Base-by-base conservation (phyloP, 768 basidiomycete genomes). In the Xerocomellus amylosporus region DNA sequence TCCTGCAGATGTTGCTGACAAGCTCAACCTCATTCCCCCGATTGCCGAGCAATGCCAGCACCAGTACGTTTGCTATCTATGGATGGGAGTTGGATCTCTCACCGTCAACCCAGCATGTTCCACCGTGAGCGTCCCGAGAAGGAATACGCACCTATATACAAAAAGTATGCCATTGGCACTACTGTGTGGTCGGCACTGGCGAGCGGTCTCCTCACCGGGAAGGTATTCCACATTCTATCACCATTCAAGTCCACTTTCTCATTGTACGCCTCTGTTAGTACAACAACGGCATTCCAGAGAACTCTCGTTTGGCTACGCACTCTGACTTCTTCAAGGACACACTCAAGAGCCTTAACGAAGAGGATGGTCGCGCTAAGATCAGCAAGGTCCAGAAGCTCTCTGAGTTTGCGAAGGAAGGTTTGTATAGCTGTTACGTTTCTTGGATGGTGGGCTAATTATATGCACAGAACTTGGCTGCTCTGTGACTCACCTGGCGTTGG, bases 131-230 rank as follows among this genome's bases (percentile, higher is more conserved):
- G 77, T 26, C 77, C 82, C 54, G 83, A 85, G 68, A 71, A 71
- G 53, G 82, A 84, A 64, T 82, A 79, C 65, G 71, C 69, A 57
- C 74, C 71, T 24, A 34, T 77, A 36, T 82, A 75, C 66, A 67
- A 73, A 54, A 77, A 79, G 51, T 77, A 81, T 65, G 62, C 65
- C 17, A 73, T 75, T 42, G 75, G 81, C 14, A 76, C 75, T 7
- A 81, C 78, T 28, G 79, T 83, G 53, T 85, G 79, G 76, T 79
- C 78, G 4, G 77, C 83, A 8, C 72, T 85, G 47, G 78, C 77
- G n/a, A 71, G 74, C 17, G 84, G 83, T 49, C 55, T 82, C 20
- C 74, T 83, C 43, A 83, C 80, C 12, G 82, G 82, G 17, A 82
- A 81, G 73, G 76, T 73, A 56, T 33, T 15, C 30, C 22, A 14